Conservation (phyloP, 2,329 filamentous ascomycete genomes). For the Stagonosporopsis tanaceti region DNA sequence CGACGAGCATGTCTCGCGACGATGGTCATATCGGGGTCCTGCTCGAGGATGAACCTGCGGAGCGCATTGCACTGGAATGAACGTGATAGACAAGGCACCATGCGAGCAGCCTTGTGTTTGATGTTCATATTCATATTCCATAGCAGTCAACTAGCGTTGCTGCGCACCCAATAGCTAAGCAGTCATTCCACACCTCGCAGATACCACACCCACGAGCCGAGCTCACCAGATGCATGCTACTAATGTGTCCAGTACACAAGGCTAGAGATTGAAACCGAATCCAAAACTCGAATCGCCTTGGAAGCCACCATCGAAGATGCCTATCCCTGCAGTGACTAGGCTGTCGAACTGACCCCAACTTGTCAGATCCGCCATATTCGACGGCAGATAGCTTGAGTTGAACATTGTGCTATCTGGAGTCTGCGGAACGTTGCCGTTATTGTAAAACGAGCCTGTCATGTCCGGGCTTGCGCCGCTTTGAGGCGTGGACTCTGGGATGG, state of each 20-base stretch:
- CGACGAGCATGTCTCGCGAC: background rate
- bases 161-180: background rate
- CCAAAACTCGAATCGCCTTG: constrained; percentile 32
- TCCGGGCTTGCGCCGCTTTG: constrained; percentile 27
- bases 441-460: constrained; percentile 22
- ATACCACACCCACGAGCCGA: background rate
- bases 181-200: background rate
- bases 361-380: constrained; percentile 46
- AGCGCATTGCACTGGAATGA: background rate
- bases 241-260: background rate
- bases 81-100: background rate
- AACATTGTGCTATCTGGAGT: constrained; percentile 42
- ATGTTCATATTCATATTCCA: background rate
- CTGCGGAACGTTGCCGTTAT: constrained; percentile 32
- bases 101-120: background rate
- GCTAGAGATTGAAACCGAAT: constrained; percentile 30
- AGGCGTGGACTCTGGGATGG: constrained; percentile 13
- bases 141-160: background rate
- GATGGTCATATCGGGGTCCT: background rate
- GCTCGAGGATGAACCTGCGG: background rate
- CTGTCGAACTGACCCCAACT: constrained; percentile 52
- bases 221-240: background rate
- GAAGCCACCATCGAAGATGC: constrained; percentile 42
- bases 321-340: constrained; percentile 46
- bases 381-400: constrained; percentile 30